Percentiles rank a stretch among this genome's conserved stretches.
These are phyloP conservation scores for Pythium plurisporium DNA, from an alignment of 352 stramenopile genomes.

Conservation along the genomic window DNA sequence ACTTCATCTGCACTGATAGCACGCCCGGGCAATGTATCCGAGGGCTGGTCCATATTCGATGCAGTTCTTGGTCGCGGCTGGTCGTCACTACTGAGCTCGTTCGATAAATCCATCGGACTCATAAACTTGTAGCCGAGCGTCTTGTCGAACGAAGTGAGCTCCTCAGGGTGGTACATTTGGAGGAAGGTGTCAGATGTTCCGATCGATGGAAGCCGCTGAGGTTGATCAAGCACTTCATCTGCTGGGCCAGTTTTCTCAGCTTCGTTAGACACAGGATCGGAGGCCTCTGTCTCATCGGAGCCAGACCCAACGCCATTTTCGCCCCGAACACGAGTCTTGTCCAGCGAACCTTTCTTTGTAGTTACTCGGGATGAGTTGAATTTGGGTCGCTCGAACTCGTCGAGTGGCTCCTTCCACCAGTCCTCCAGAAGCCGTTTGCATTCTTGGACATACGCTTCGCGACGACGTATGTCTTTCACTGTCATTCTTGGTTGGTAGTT, in stretches of 20 bases:
- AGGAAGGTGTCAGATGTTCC: constrained; percentile 69
- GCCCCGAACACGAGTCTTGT: neutral
- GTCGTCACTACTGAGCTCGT: constrained; percentile 48
- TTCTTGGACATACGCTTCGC: constrained; percentile 73
- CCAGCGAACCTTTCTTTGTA: neutral
- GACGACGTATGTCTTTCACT: constrained; percentile 41
- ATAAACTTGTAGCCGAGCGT: constrained; percentile 87
- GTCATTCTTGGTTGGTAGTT: constrained; percentile 10
- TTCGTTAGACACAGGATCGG: neutral
- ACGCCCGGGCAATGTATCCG: constrained; percentile 17
- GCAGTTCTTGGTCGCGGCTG: constrained; percentile 32
- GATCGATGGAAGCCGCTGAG: constrained; percentile 17
- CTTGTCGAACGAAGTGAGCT: constrained; percentile 84
- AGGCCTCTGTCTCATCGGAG: neutral
- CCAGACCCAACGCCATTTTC: neutral
- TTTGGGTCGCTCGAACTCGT: constrained; percentile 53
- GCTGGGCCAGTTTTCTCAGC: neutral
- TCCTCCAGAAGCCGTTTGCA: constrained; percentile 71
- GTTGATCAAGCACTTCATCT: neutral
- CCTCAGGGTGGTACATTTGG: constrained; percentile 81
- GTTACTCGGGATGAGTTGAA: neutral
- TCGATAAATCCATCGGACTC: constrained; percentile 72
- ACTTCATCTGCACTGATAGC: constrained; percentile 41
- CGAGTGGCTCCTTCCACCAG: constrained; percentile 85
- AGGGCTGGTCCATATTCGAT: constrained; percentile 17